These are phyloP conservation scores for Salix udensis DNA, from an alignment of 345 rosid species.

Conservation along the genomic window DNA sequence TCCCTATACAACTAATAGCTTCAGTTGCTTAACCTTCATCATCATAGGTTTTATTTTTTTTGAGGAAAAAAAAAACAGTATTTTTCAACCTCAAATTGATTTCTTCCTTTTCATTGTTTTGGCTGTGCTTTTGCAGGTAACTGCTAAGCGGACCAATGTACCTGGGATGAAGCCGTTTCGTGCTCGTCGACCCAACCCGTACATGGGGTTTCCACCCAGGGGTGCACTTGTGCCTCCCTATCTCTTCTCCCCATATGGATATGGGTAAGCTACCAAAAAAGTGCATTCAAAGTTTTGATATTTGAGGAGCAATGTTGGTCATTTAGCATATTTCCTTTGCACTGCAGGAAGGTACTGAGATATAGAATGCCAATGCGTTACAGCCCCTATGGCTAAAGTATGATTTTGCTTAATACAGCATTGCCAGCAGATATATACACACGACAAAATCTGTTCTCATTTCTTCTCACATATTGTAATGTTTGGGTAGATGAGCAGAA, in stretches of 20 bases:
- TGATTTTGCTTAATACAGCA: not conserved
- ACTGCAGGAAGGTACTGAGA: conserved; percentile 60
- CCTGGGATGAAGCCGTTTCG: conserved; percentile 80
- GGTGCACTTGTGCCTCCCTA: conserved; percentile 43
- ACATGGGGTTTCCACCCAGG: conserved; percentile 35
- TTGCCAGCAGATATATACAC: not conserved
- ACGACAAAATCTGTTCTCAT: not conserved
- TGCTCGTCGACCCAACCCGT: conserved; percentile 49
- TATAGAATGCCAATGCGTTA: conserved; percentile 60
- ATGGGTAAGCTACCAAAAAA: conserved; percentile 41
- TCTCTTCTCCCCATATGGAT: conserved; percentile 54
- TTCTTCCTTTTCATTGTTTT: not conserved
- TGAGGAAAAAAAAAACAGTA: too few relatives aligned
- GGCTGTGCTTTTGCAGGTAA: conserved; percentile 35
- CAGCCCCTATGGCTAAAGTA: conserved; percentile 53
- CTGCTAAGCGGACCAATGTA: conserved; percentile 58
- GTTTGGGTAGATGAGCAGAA: not conserved
- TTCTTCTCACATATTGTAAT: not conserved
- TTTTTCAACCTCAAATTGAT: not conserved
- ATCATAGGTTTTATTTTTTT: not conserved
- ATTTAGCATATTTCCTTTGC: not conserved
- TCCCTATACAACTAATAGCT: too few relatives aligned
- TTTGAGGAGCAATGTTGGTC: not conserved
- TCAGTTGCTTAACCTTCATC: not conserved
- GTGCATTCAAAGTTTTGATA: not conserved